Evolutionary conservation across 148 eudicot genomes (phyloP).

Genomic region (Linanthus parryae): DNA sequence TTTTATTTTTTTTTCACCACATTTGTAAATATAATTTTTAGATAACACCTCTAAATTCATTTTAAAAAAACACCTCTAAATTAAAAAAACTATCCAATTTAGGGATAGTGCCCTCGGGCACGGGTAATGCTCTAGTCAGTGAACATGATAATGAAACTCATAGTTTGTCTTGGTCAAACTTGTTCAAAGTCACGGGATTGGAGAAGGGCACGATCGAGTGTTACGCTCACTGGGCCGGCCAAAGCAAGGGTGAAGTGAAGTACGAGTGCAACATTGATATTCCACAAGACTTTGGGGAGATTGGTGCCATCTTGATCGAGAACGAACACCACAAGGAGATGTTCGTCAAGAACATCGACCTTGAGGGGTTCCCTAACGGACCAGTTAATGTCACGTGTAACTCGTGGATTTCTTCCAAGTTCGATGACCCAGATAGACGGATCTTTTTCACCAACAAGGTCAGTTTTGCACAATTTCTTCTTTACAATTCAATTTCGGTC

Average conservation of each 20-base stretch:
- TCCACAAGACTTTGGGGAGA: conserved; percentile 35
- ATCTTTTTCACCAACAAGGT: conserved; percentile 58
- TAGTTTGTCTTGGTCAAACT: not conserved
- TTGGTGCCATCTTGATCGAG: conserved; percentile 48
- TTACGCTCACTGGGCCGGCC: conserved; percentile 18
- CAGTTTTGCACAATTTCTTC: too few species aligned
- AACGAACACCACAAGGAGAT: conserved; percentile 62
- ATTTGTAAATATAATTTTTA: too few species aligned
- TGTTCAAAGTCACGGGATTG: conserved; percentile 17
- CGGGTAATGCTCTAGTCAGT: too few species aligned
- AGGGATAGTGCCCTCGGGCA: too few species aligned
- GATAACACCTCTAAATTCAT: too few species aligned
- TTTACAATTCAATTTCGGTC: too few species aligned
- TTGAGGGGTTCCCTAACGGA: conserved; percentile 44
- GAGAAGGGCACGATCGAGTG: conserved; percentile 26
- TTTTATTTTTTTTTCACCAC: not conserved
- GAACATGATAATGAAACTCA: not conserved
- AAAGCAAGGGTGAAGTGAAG: conserved; percentile 11
- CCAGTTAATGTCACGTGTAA: conserved; percentile 30
- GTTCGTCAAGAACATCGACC: conserved; percentile 25
- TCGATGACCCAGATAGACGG: conserved; percentile 31
- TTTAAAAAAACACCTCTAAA: too few species aligned
- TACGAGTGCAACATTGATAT: conserved; percentile 37
- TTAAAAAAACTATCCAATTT: too few species aligned
- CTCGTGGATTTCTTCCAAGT: conserved; percentile 55